phyloP scores from a whole-genome alignment of 306 rosid genomes.

The Lathyrus oleraceus region DNA sequence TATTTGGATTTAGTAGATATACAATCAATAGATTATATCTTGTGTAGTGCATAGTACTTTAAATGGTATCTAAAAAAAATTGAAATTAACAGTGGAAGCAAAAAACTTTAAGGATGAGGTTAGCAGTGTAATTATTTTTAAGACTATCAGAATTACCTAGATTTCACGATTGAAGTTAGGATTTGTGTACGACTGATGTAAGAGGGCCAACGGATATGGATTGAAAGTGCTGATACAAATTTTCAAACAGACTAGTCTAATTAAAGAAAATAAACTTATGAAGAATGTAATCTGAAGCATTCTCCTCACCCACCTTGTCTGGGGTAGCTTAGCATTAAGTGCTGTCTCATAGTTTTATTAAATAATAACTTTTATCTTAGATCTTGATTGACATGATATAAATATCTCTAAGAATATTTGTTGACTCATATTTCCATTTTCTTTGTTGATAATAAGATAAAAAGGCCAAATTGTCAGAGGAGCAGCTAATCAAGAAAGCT shows the following conservation, averaged over 20 bases:
- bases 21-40: neutral
- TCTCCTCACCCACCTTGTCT: neutral
- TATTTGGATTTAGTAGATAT: conserved; percentile 5
- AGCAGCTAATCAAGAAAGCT: conserved; percentile 57
- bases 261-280: neutral
- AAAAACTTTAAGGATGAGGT: neutral
- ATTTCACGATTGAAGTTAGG: neutral
- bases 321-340: neutral
- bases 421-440: conserved; percentile 16
- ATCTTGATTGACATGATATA: neutral
- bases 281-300: conserved; percentile 18
- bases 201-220: conserved; percentile 10
- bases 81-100: conserved; percentile 11
- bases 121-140: neutral
- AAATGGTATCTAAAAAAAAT: conserved; percentile 11
- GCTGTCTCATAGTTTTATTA: neutral
- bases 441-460: conserved; percentile 43
- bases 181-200: neutral
- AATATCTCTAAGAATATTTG: neutral
- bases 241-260: neutral
- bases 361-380: neutral
- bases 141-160: neutral
- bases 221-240: neutral
- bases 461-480: conserved; percentile 55
- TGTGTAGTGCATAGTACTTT: neutral